Evolutionary conservation across 1,139 yeast genomes (phyloP), one percentile per base, ranked within the genome.

Genomic region (Saccharomycopsis crataegensis): DNA sequence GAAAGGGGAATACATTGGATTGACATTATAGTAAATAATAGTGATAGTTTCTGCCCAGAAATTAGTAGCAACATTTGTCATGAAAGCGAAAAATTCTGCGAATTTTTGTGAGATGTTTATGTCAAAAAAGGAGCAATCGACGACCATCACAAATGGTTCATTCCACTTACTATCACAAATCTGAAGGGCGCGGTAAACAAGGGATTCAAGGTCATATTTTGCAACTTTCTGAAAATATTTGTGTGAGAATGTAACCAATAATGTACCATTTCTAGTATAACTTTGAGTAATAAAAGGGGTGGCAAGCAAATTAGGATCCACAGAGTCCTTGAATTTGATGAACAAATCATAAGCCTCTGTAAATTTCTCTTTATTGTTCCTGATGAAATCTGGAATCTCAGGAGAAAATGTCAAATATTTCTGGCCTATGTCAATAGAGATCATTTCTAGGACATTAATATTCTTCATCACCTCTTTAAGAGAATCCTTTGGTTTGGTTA

Each of bases 111-210:
- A 43, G 36, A 28, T 48, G 5, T 42, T 64, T 2, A 68, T 65
- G 14, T 72, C 67, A 62, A 75, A 82, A 22, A 83, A 84, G 0
- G 96, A 85, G 59, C 86, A 80, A 65, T 89, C 96, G 58, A 81
- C 65, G 6, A 88, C 77, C 56, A 83, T 58, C 58, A 80, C 78
- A 63, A 77, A 88, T 58, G 79, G 80, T 48, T 79, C 76, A 28
- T 82, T 82, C 95, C 95, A 87, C 50, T 86, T 76, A 62, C 84
- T 86, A 55, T 84, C 77, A 16, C 86, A 79, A 9, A 82, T 76
- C 61, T 86, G 93, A 58, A 86, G 76, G 28, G 83, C 64, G 59
- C 84, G 76, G 65, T 79, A 88, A 9, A 82, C 71, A 46, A 84
- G 69, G 8, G 78, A 69, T 49, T 84, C 84, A 1, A 78, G 68